A percentile compares a stretch with the other conserved stretches of the same genome.
Evolutionary conservation across 2,329 filamentous ascomycete species (phyloP).

Genomic region (Cyphellophora attinorum): DNA sequence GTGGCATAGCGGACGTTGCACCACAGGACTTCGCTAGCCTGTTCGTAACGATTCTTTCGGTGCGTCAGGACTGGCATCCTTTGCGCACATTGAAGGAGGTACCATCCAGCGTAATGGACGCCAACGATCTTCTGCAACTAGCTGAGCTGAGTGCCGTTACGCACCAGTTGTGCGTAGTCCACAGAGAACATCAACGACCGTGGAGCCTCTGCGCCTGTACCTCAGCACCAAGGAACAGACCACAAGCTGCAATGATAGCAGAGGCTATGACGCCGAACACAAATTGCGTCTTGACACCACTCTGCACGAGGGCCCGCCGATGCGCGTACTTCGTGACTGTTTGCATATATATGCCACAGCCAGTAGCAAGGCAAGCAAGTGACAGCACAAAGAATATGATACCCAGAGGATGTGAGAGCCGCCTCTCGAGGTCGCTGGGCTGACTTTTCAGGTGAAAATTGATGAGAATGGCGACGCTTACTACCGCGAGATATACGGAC

Average conservation of each 20-base stretch:
- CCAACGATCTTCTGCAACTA: no score
- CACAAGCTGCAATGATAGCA: slow-evolving; percentile 34
- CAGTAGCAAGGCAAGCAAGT: slow-evolving; percentile 64
- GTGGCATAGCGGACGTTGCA: no score
- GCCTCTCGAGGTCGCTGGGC: slow-evolving; percentile 61
- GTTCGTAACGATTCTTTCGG: no score
- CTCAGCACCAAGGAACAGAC: slow-evolving; percentile 33
- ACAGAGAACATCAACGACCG: no score
- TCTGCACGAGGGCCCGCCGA: slow-evolving; percentile 76
- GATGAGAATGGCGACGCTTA: slow-evolving; percentile 80
- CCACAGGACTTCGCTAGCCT: no score
- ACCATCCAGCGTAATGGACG: no score
- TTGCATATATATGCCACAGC: slow-evolving; percentile 79
- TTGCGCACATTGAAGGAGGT: no score
- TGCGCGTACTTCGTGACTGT: slow-evolving; percentile 72
- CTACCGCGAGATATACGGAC: slow-evolving; percentile 81
- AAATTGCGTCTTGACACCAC: slow-evolving; percentile 82
- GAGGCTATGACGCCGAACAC: slow-evolving; percentile 45
- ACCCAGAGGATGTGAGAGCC: slow-evolving; percentile 74
- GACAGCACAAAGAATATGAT: slow-evolving; percentile 80
- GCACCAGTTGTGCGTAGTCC: no score
- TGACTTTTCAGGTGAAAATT: slow-evolving; percentile 80
- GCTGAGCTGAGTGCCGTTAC: no score
- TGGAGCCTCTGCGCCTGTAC: slow-evolving; percentile 9
- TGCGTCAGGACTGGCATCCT: no score